Percentiles rank a stretch among this genome's conserved stretches.
These are phyloP conservation scores for Beta lomatogona DNA, from an alignment of 179 eudicot genomes.

Conservation along the genomic window DNA sequence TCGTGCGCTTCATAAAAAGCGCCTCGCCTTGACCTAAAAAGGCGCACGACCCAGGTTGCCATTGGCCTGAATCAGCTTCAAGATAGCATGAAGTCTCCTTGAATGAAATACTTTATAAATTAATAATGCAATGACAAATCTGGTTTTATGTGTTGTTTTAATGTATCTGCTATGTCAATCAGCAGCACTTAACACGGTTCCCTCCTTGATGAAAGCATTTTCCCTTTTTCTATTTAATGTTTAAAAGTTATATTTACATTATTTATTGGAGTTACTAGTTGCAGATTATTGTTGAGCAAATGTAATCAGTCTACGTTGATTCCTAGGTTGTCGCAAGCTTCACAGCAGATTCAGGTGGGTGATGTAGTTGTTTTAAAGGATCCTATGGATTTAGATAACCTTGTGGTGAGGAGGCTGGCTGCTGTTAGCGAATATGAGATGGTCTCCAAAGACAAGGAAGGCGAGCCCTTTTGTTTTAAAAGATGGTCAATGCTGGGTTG, in stretches of 20 bases:
- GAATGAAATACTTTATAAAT: no score
- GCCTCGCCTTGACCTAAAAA: no score
- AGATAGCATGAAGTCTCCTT: not conserved
- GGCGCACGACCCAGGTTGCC: no score
- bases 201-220: not conserved
- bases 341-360: slow-evolving; percentile 22
- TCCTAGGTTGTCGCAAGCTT: not conserved
- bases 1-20: no score
- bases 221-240: not conserved
- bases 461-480: slow-evolving; percentile 31
- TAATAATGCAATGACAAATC: no score
- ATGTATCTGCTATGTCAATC: no score
- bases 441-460: slow-evolving; percentile 31
- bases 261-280: not conserved
- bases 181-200: not conserved
- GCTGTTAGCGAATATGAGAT: slow-evolving; percentile 30
- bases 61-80: no score
- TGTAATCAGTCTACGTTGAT: not conserved
- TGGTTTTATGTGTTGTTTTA: not conserved
- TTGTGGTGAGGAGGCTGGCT: slow-evolving; percentile 33
- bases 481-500: slow-evolving; percentile 33
- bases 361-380: slow-evolving; percentile 29
- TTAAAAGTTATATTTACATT: no score
- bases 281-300: not conserved
- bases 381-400: slow-evolving; percentile 20